These are phyloP conservation scores for Ambrosia artemisiifolia DNA, from an alignment of 129 eudicot species.

Conservation along the genomic window DNA sequence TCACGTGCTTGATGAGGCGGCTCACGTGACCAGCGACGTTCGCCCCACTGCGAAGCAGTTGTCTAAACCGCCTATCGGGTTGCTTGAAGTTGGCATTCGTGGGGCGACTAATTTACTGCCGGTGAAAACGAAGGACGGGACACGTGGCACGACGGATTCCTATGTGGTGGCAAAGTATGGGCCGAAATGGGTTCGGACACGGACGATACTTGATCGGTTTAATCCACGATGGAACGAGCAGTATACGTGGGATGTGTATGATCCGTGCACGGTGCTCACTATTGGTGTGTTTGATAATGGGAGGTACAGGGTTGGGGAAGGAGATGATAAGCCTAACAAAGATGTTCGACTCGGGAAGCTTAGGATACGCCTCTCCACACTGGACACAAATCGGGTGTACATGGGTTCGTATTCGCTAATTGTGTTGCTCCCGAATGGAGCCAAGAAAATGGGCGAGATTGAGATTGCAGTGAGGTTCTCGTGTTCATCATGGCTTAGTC, in stretches of 20 bases:
- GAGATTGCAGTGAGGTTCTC: conserved; percentile 80
- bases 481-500: conserved; percentile 79
- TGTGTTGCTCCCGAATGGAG: conserved; percentile 76
- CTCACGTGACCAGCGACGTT: conserved; percentile 78
- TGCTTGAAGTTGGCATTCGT: conserved; percentile 79
- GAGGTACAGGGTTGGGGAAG: conserved; percentile 56
- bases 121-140: conserved; percentile 79
- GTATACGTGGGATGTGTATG: conserved; percentile 92
- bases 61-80: conserved; percentile 68
- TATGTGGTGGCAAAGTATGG: conserved; percentile 89
- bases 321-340: conserved; percentile 38
- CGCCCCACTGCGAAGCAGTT: conserved; percentile 75
- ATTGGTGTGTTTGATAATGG: conserved; percentile 90
- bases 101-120: conserved; percentile 76
- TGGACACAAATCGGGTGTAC: conserved; percentile 78
- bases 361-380: conserved; percentile 73
- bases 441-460: conserved; percentile 82
- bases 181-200: conserved; percentile 91
- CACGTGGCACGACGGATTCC: conserved; percentile 84
- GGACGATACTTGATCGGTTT: conserved; percentile 78
- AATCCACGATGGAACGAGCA: conserved; percentile 96
- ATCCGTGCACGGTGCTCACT: conserved; percentile 90
- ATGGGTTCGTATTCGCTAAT: conserved; percentile 56
- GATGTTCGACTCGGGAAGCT: conserved; percentile 86
- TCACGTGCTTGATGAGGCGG: conserved; percentile 93